Conservation (phyloP, 1,139 yeast genomes). For the Nakaseomyces bracarensis region DNA sequence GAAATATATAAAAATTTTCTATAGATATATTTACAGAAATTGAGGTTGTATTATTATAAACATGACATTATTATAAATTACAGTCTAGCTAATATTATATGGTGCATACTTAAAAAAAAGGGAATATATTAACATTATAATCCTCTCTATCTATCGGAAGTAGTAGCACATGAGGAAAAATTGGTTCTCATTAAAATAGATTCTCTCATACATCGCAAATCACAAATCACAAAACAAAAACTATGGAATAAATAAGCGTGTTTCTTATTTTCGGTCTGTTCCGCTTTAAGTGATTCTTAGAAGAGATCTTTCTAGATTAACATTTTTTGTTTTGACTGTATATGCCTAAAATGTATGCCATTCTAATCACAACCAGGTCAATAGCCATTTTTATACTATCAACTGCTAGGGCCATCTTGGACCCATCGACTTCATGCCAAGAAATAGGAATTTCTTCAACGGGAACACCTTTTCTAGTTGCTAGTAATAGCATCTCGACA, state of each 20-base stretch:
- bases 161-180: conserved; percentile 1
- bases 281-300: no score
- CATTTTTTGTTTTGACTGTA: conserved; percentile 40
- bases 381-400: conserved; percentile 94
- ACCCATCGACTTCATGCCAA: conserved; percentile 97
- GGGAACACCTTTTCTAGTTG: conserved; percentile 57
- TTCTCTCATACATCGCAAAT: neutral
- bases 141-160: neutral
- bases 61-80: neutral
- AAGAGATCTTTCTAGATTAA: conserved; percentile 7
- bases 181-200: neutral
- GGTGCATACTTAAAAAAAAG: neutral
- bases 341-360: conserved; percentile 80
- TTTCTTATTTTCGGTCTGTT: no score
- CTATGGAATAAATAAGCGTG: no score
- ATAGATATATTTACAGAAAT: conserved; percentile 1
- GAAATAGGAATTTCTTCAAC: conserved; percentile 76
- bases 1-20: neutral
- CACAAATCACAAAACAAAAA: no score
- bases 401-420: conserved; percentile 83
- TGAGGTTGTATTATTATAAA: conserved; percentile 3
- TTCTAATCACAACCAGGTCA: conserved; percentile 80
- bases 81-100: neutral
- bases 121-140: neutral
- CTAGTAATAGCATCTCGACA: conserved; percentile 81